A percentile compares a stretch with the other conserved stretches of the same genome.
phyloP scores from a whole-genome alignment of 768 basidiomycete genomes.

The Pseudohyphozyma bogoriensis region DNA sequence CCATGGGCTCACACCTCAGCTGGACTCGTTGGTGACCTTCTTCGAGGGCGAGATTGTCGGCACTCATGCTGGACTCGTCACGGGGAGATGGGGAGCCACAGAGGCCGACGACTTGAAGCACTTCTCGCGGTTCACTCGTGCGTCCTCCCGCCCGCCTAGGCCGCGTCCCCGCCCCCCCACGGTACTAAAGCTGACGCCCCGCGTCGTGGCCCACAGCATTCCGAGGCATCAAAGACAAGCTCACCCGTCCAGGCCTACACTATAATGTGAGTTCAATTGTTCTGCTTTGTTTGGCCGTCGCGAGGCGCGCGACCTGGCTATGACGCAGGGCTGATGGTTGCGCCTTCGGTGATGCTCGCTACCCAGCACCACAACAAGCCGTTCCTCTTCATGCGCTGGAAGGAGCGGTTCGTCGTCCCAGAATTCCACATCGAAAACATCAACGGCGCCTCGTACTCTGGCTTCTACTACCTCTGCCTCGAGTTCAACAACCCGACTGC shows the following conservation, averaged over 20 bases:
- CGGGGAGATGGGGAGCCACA: conserved; percentile 73
- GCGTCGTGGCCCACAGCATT: not conserved
- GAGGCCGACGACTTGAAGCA: conserved; percentile 88
- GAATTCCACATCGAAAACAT: conserved; percentile 59
- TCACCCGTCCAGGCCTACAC: not conserved
- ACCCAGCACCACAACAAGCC: conserved; percentile 17
- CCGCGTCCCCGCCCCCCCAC: too few species aligned
- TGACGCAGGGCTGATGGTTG: not conserved
- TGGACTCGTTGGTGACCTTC: conserved; percentile 21
- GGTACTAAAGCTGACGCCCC: too few species aligned
- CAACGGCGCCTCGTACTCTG: conserved; percentile 40
- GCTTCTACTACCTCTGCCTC: conserved; percentile 59
- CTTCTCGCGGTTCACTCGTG: conserved; percentile 78
- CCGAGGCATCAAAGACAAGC: not conserved
- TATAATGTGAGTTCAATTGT: not conserved
- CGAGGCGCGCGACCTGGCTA: not conserved
- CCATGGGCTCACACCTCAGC: conserved; percentile 50
- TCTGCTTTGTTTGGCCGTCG: too few species aligned
- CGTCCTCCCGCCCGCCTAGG: too few species aligned
- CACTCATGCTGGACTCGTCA: conserved; percentile 66
- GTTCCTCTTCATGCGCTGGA: conserved; percentile 87
- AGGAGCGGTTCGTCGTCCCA: conserved; percentile 91
- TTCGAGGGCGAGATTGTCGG: conserved; percentile 30
- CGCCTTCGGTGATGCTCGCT: not conserved
- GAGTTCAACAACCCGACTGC: conserved; percentile 44